A percentile compares a stretch with the other conserved stretches of the same genome.
phyloP scores from a whole-genome alignment of 108 stramenopile species.

The Cyclotella distinguenda region DNA sequence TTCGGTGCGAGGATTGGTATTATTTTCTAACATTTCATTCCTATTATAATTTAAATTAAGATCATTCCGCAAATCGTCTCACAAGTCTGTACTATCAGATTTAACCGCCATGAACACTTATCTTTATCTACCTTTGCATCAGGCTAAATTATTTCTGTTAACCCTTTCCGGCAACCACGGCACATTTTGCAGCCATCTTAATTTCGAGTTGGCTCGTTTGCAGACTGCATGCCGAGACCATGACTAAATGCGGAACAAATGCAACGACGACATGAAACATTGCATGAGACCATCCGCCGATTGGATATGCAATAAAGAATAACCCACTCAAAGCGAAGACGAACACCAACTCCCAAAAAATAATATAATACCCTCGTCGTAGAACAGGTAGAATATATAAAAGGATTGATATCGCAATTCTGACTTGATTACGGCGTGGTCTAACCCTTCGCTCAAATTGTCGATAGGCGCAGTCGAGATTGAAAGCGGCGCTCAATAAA shows the following conservation, averaged over 20 bases:
- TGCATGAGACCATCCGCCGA: slow-evolving; percentile 80
- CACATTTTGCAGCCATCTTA: slow-evolving; percentile 27
- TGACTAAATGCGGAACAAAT: slow-evolving; percentile 42
- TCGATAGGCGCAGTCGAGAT: slow-evolving; percentile 58
- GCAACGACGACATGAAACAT: slow-evolving; percentile 64
- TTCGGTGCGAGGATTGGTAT: too few species aligned
- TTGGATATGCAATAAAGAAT: slow-evolving; percentile 55
- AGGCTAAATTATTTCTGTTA: slow-evolving; percentile 1
- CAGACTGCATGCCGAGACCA: slow-evolving; percentile 27
- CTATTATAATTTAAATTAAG: too few species aligned
- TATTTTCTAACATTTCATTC: too few species aligned
- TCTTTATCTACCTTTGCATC: too few species aligned
- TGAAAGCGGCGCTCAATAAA: slow-evolving; percentile 54
- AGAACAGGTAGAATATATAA: slow-evolving; percentile 62
- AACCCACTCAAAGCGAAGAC: slow-evolving; percentile 33
- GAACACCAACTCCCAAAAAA: slow-evolving; percentile 25
- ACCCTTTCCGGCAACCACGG: not conserved
- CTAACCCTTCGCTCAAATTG: slow-evolving; percentile 52
- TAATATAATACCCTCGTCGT: slow-evolving; percentile 25
- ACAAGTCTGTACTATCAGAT: too few species aligned
- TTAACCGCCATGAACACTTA: too few species aligned
- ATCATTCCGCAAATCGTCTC: too few species aligned
- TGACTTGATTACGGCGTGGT: slow-evolving; percentile 58
- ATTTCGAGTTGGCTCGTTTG: slow-evolving; percentile 22
- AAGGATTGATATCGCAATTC: slow-evolving; percentile 59